phyloP scores from a whole-genome alignment of 352 stramenopile genomes.

The Phytopythium ostracodes region DNA sequence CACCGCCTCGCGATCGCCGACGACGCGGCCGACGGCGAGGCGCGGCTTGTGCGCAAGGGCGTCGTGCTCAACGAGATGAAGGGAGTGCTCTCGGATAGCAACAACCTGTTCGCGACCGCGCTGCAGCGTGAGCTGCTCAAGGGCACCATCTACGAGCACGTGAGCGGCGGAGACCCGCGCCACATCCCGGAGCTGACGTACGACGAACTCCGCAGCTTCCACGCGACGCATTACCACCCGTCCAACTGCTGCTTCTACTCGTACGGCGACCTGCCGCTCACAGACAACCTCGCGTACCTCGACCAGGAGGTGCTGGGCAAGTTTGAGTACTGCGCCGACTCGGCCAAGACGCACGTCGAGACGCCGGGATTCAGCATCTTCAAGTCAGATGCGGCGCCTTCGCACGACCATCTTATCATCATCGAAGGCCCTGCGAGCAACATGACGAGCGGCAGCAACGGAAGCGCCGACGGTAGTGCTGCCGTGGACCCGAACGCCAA shows the following conservation, averaged over 20 bases:
- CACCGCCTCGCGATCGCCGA: slow-evolving; percentile 62
- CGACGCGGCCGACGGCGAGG: slow-evolving; percentile 19
- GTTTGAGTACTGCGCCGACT: slow-evolving; percentile 57
- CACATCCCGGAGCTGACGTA: slow-evolving; percentile 77
- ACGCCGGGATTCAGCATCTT: slow-evolving; percentile 37
- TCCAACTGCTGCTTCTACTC: slow-evolving; percentile 89
- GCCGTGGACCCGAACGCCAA: slow-evolving; percentile 72
- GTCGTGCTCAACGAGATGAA: slow-evolving; percentile 99
- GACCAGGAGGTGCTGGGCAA: slow-evolving; percentile 61
- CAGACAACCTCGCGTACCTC: slow-evolving; percentile 70
- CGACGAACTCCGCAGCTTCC: slow-evolving; percentile 72
- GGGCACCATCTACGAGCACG: slow-evolving; percentile 79
- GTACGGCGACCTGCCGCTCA: slow-evolving; percentile 83
- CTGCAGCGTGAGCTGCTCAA: slow-evolving; percentile 92
- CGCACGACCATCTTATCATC: slow-evolving; percentile 24
- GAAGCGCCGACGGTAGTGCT: slow-evolving; percentile 2
- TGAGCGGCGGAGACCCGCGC: slow-evolving; percentile 72
- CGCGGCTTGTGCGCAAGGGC: slow-evolving; percentile 75
- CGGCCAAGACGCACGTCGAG: slow-evolving; percentile 43
- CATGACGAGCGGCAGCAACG: slow-evolving; percentile 23
- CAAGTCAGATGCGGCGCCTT: slow-evolving; percentile 13
- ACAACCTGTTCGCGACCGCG: slow-evolving; percentile 90
- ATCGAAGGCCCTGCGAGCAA: slow-evolving; percentile 58
- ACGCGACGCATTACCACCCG: slow-evolving; percentile 84
- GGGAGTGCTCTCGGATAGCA: slow-evolving; percentile 94